phyloP scores from a whole-genome alignment of 345 rosid species.

The Erucastrum elatum region DNA sequence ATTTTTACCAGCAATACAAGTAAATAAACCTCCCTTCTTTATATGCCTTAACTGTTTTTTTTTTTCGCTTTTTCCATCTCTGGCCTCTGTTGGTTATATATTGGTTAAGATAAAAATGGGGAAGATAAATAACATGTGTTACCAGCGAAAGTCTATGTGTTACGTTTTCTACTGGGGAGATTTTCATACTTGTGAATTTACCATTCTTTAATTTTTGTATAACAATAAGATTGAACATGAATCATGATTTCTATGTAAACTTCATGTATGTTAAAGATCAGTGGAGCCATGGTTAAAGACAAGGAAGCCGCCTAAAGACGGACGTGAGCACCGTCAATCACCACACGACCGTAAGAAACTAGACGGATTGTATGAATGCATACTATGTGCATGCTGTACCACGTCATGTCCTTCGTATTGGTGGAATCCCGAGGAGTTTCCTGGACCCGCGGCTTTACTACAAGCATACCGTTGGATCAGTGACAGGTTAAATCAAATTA shows the following conservation, averaged over 20 bases:
- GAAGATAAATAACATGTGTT: not conserved
- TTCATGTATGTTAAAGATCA: constrained; percentile 34
- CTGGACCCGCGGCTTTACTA: constrained; percentile 64
- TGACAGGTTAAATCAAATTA: constrained; percentile 41
- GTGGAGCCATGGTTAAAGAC: constrained; percentile 79
- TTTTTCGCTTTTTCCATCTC: not conserved
- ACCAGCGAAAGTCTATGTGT: too few relatives aligned
- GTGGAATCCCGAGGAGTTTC: constrained; percentile 77
- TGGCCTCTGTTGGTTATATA: not conserved
- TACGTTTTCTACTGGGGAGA: too few relatives aligned
- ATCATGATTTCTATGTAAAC: not conserved
- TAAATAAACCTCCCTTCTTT: constrained; percentile 10
- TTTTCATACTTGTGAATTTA: too few relatives aligned
- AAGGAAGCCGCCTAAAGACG: constrained; percentile 38
- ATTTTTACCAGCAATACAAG: constrained; percentile 68
- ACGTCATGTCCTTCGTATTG: constrained; percentile 66
- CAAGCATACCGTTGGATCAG: constrained; percentile 63
- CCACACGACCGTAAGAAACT: constrained; percentile 55
- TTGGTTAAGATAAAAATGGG: not conserved
- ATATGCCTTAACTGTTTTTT: too few relatives aligned
- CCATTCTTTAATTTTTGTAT: too few relatives aligned
- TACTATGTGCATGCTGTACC: constrained; percentile 69
- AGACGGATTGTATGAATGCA: constrained; percentile 73
- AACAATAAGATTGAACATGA: too few relatives aligned
- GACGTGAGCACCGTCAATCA: constrained; percentile 56